Base-by-base conservation (phyloP, 768 basidiomycete genomes). In the Leccinellum albellum region DNA sequence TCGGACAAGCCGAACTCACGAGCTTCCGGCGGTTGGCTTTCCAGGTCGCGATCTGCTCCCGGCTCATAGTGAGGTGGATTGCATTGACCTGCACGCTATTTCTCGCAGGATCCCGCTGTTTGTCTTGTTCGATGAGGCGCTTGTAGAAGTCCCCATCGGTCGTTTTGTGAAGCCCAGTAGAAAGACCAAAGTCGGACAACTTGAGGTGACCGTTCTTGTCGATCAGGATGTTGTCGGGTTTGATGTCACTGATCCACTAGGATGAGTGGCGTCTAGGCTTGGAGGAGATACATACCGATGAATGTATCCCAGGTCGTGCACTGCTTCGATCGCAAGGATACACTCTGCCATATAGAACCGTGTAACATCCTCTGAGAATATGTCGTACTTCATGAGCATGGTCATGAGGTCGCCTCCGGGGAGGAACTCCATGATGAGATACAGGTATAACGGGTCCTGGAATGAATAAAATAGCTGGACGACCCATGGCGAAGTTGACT, bases 321-420 rank as follows among this genome's bases (percentile, higher is more conserved):
- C 95, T 2, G 95, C 97, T 71, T 99, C 95, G 58, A 99, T 97
- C 20, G 96, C 96, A 26, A 98, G 81, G 59, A 98, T 92, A 70
- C 94, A 97, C 73, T 99, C 96, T 24, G 96, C 96, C 85, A 99
- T 97, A 74, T 99, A 99, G 75, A 99, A 98, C 57, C 96, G 87
- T 29, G 94, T 95, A 35, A 98, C 96, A 69, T 98, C 96, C 73
- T 98, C 97, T 7, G 92, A 93, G 76, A 98, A 98, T 8, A 96
- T 90, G 72, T 98, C 96, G 74, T 99, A 98, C 74, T 98, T 98
- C 88, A 99, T 99, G 64, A 99, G 78, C 96, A 98, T 99, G 13
- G 97, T 98, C 96, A 99, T 98, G 61, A 99, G 79, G 71, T 99
- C 96, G n/a, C 96, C 96, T 46, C 96, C 96, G 35, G 85, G 84